phyloP scores from a whole-genome alignment of 2,329 filamentous ascomycete species.

The Monilinia laxa region DNA sequence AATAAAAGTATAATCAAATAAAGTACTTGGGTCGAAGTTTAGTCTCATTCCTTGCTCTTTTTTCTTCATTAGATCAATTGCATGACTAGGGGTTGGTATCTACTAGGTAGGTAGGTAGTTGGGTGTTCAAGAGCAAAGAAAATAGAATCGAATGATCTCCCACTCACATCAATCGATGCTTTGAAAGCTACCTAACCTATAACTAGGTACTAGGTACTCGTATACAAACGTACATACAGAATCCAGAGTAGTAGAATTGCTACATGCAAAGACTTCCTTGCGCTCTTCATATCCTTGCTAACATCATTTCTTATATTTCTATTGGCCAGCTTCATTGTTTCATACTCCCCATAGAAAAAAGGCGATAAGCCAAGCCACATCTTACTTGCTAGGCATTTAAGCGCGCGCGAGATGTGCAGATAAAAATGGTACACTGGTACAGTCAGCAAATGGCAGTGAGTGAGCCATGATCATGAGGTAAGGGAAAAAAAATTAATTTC shows the following conservation, averaged over 20 bases:
- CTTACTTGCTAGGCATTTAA: not conserved
- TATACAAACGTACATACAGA: too few relatives aligned
- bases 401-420: slow-evolving; percentile 19
- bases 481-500: slow-evolving; percentile 13
- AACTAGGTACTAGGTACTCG: too few relatives aligned
- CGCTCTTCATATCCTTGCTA: not conserved
- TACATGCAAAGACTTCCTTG: not conserved
- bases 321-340: slow-evolving; percentile 9
- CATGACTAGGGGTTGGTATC: too few relatives aligned
- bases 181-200: too few relatives aligned
- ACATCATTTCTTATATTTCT: not conserved
- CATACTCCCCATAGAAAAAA: not conserved
- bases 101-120: too few relatives aligned
- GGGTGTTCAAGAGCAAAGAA: too few relatives aligned
- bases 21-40: too few relatives aligned
- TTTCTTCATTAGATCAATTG: too few relatives aligned
- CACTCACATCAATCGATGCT: too few relatives aligned
- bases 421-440: not conserved
- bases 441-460: slow-evolving; percentile 20
- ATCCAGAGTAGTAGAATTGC: not conserved
- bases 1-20: too few relatives aligned
- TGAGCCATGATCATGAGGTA: not conserved
- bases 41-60: too few relatives aligned
- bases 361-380: not conserved
- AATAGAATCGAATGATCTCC: too few relatives aligned